These are phyloP conservation scores for Gracilaria gracilis DNA, from an alignment of 23 red algal species.

Conservation along the genomic window DNA sequence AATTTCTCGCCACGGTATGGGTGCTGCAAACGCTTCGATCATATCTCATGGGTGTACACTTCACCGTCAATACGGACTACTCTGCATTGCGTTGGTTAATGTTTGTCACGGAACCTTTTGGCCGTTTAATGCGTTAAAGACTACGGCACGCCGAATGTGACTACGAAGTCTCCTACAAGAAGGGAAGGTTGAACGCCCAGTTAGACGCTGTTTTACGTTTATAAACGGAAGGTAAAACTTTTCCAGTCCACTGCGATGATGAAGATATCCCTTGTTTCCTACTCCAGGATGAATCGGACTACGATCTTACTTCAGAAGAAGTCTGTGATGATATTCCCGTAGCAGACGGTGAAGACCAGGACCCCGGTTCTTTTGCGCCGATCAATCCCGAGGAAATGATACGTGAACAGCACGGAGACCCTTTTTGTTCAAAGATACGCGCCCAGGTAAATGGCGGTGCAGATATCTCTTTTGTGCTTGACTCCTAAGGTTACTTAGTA, in stretches of 20 bases:
- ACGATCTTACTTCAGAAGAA: too few species aligned
- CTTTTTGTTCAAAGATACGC: slow-evolving; percentile 17
- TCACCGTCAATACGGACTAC: background rate
- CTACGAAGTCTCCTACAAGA: too few species aligned
- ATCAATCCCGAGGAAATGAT: background rate
- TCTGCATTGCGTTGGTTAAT: background rate
- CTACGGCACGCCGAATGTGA: too few species aligned
- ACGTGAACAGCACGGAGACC: background rate
- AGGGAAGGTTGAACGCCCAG: too few species aligned
- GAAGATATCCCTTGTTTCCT: too few species aligned
- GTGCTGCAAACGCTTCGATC: background rate
- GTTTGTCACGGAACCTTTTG: too few species aligned
- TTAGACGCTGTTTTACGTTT: too few species aligned
- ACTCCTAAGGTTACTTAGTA: background rate
- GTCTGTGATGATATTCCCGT: too few species aligned
- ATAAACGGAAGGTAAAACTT: too few species aligned
- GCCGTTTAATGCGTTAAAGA: too few species aligned
- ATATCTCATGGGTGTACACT: background rate
- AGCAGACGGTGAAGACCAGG: background rate
- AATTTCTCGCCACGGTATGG: background rate
- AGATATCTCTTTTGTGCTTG: background rate
- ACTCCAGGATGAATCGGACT: too few species aligned
- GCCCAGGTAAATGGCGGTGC: slow-evolving; percentile 14
- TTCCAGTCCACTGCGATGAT: too few species aligned
- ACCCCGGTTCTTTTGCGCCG: background rate